Base-by-base conservation (phyloP, 352 stramenopile species). In the Elongisporangium anandrum region DNA sequence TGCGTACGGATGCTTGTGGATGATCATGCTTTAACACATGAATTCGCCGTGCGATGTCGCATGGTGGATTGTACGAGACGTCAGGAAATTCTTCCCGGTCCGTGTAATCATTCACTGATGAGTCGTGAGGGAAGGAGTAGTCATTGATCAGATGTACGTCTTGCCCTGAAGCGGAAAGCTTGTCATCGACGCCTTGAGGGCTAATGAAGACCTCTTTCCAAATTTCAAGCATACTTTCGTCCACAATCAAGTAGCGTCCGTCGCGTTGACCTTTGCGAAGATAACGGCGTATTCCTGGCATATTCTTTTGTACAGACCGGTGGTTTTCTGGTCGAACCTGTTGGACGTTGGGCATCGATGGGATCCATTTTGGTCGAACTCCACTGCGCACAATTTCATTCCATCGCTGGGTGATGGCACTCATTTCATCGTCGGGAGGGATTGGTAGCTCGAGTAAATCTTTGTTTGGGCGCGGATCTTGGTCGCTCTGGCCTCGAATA, bases 31-130 rank as follows among this genome's bases (percentile, higher is more conserved):
- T 53, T 8, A 72, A 29, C 2, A 52, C 19, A 45, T 65, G 55
- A 21, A 70, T 66, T 21, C 55, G 59, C 19, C 29, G 29, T 41
- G 64, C 54, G 15, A 66, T 72, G 51, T 66, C 55, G 13, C 64
- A 26, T 53, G 59, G 64, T 0, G 51, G 64, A 13, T 70, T 70
- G 51, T 63, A 70, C 21, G 41, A 61, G 17, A 63, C 57, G 1
- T 22, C 41, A 2, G 23, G 39, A 17, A 55, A 56, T 23, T 55
- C 16, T 2, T 0, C 19, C 7, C 58, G 51, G 17, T 63, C 58
- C 0, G 38, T 63, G 23, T 55, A 58, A 22, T 63, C 24, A 16
- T 63, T 63, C 4, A 58, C 39, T 1, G 16, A 24, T 16, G 17
- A 1, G 5, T 54, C 59, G 3, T 21, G 10, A 16, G 57, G 51